Conservation (phyloP, 2,329 filamentous ascomycete species). For the Cryphonectria nitschkei region DNA sequence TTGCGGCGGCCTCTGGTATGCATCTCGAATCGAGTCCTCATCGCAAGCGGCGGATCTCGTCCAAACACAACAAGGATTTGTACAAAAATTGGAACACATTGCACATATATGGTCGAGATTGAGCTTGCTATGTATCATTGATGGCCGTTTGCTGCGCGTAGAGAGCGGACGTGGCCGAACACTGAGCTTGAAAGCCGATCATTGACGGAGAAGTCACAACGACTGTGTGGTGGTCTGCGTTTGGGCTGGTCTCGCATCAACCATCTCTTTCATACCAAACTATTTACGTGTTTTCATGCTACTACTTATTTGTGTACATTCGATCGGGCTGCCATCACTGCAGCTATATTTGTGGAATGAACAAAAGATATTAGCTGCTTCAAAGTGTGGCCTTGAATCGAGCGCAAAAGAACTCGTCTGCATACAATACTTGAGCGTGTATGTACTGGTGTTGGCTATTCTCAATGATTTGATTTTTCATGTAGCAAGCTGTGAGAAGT, state of each 20-base stretch:
- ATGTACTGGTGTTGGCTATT: neutral
- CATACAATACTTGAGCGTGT: neutral
- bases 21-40: neutral
- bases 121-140: neutral
- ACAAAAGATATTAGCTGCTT: too few species aligned
- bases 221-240: neutral
- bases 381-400: neutral
- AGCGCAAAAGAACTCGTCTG: neutral
- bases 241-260: neutral
- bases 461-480: neutral
- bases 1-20: neutral
- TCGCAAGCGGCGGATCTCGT: neutral
- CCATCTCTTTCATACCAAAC: neutral
- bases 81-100: constrained; percentile 19
- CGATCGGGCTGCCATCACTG: too few species aligned
- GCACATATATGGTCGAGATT: constrained; percentile 5
- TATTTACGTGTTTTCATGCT: neutral
- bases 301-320: neutral
- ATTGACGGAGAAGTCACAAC: neutral
- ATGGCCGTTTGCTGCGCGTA: neutral
- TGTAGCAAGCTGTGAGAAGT: neutral
- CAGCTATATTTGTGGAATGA: neutral
- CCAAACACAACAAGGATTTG: neutral
- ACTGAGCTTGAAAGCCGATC: neutral
- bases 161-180: constrained; percentile 23